phyloP scores from a whole-genome alignment of 257 asterid genomes.

The Leptodermis oblonga region DNA sequence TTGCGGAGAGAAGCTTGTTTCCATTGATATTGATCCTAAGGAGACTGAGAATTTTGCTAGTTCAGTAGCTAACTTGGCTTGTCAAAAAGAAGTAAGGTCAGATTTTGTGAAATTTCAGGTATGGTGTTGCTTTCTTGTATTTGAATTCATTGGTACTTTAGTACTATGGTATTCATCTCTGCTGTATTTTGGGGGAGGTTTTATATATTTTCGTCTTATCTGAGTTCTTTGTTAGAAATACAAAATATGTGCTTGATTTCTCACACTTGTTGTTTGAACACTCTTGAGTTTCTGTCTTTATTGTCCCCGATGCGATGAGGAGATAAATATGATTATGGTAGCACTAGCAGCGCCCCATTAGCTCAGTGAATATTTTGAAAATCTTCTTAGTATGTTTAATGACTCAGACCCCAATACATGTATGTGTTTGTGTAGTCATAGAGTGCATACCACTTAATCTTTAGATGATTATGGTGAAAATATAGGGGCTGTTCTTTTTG shows the following conservation, averaged over 20 bases:
- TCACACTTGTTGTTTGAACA: neutral
- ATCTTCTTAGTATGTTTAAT: constrained; percentile 1
- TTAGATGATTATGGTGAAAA: neutral
- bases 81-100: constrained; percentile 49
- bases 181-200: neutral
- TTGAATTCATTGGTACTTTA: neutral
- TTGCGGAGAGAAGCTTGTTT: constrained; percentile 76
- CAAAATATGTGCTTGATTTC: neutral
- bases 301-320: neutral
- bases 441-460: neutral
- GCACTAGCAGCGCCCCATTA: neutral
- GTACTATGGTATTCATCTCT: neutral
- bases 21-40: constrained; percentile 88
- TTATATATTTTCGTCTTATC: neutral
- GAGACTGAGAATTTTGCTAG: constrained; percentile 79
- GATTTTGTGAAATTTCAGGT: constrained; percentile 78
- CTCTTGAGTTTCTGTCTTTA: neutral
- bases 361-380: neutral
- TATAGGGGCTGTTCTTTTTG: no score
- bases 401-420: neutral
- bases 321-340: neutral
- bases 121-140: constrained; percentile 14
- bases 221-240: neutral
- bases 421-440: neutral
- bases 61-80: constrained; percentile 65